phyloP scores from a whole-genome alignment of 371 early-diverging fungal genomes.

The Spraguea lophii region DNA sequence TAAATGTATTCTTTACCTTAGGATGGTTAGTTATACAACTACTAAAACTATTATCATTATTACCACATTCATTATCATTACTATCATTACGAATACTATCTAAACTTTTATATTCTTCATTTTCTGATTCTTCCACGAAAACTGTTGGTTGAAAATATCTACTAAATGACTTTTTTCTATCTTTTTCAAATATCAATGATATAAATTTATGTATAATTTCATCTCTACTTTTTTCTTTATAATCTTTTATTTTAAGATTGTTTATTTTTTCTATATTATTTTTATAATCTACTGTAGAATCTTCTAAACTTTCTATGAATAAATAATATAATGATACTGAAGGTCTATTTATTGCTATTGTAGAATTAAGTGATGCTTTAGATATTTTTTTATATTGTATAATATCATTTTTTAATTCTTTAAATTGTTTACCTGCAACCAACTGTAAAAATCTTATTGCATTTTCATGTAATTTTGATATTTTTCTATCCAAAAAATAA shows the following conservation, averaged over 20 bases:
- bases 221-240: not conserved
- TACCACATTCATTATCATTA: too few relatives aligned
- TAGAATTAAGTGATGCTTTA: not conserved
- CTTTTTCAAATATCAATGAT: not conserved
- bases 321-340: constrained; percentile 29
- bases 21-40: constrained; percentile 8
- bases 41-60: not conserved
- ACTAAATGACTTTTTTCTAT: not conserved
- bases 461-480: constrained; percentile 7
- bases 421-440: constrained; percentile 21
- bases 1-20: constrained; percentile 17
- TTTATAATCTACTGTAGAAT: not conserved
- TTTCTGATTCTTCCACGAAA: not conserved
- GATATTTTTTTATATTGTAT: constrained; percentile 12
- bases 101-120: too few relatives aligned
- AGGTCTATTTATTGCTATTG: constrained; percentile 23
- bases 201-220: not conserved
- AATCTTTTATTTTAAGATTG: not conserved
- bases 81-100: too few relatives aligned
- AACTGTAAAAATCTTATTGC: constrained; percentile 1
- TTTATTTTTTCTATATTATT: not conserved
- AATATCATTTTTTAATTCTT: constrained; percentile 19
- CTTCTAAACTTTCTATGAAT: constrained; percentile 16
- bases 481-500: constrained; percentile 15
- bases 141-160: not conserved